Evolutionary conservation across 495 filamentous ascomycete genomes (phyloP).

Genomic region (Melanomma pulvis-pyrius): DNA sequence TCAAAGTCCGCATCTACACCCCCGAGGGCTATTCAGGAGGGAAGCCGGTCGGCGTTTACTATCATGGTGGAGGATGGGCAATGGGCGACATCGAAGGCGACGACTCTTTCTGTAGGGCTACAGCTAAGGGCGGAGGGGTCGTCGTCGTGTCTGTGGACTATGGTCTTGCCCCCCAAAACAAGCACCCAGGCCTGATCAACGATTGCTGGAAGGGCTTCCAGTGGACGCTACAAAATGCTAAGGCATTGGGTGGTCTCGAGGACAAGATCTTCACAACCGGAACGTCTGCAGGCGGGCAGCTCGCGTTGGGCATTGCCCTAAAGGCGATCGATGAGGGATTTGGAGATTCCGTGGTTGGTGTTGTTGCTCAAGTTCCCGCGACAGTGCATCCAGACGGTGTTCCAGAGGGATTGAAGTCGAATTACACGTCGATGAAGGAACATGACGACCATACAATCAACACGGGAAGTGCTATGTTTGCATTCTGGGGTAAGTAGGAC

Average conservation of each 20-base stretch:
- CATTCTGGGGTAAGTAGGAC: slow-evolving; percentile 24
- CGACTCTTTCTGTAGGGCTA: slow-evolving; percentile 28
- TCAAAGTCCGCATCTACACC: slow-evolving; percentile 35
- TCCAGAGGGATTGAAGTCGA: slow-evolving; percentile 29
- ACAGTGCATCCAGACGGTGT: slow-evolving; percentile 32
- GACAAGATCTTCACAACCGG: slow-evolving; percentile 30
- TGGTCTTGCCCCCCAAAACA: slow-evolving; percentile 33
- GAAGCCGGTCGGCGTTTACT: slow-evolving; percentile 35
- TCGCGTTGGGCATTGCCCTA: slow-evolving; percentile 29
- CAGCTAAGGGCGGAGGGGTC: slow-evolving; percentile 25
- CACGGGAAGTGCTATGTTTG: slow-evolving; percentile 22
- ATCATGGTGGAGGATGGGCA: slow-evolving; percentile 36
- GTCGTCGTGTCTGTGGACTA: slow-evolving; percentile 36
- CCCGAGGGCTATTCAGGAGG: slow-evolving; percentile 25
- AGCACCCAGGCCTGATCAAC: slow-evolving; percentile 30
- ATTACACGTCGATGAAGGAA: slow-evolving; percentile 26
- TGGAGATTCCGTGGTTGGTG: slow-evolving; percentile 26
- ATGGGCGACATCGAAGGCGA: slow-evolving; percentile 36
- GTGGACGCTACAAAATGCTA: slow-evolving; percentile 35
- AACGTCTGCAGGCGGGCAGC: slow-evolving; percentile 27
- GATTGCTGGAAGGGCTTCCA: slow-evolving; percentile 34
- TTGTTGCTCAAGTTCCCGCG: slow-evolving; percentile 26
- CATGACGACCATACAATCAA: slow-evolving; percentile 31
- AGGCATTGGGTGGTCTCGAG: slow-evolving; percentile 24
- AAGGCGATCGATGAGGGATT: slow-evolving; percentile 34